These are phyloP conservation scores for Epichloe bromicola DNA, from an alignment of 2,329 filamentous ascomycete species.

Conservation along the genomic window DNA sequence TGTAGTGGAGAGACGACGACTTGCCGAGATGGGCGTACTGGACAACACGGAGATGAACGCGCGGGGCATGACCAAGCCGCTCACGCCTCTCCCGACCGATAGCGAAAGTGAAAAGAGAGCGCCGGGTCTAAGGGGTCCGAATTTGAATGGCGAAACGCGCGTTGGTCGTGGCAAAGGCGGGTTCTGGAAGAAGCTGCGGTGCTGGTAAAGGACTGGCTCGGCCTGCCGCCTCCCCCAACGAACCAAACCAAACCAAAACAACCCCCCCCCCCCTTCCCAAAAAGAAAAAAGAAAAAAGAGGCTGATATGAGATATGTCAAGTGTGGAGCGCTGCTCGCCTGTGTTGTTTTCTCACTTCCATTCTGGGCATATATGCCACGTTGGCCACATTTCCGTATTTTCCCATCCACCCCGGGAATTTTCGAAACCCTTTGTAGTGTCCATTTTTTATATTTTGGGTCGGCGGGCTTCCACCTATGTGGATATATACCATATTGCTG, in stretches of 20 bases:
- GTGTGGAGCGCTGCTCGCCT: neutral
- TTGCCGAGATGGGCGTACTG: slow-evolving; percentile 33
- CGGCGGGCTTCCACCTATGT: neutral
- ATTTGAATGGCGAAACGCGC: slow-evolving; percentile 28
- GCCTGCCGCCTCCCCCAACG: too few species aligned
- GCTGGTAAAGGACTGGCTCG: slow-evolving; percentile 28
- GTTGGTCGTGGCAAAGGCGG: slow-evolving; percentile 29
- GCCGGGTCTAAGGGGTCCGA: slow-evolving; percentile 31
- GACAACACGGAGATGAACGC: slow-evolving; percentile 32
- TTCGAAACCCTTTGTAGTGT: too few species aligned
- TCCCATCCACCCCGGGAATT: too few species aligned
- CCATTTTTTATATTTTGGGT: neutral
- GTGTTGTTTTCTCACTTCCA: neutral
- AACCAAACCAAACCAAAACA: too few species aligned
- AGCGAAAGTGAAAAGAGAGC: slow-evolving; percentile 31
- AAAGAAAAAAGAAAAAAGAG: too few species aligned
- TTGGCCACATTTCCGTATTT: too few species aligned
- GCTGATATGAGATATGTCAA: neutral
- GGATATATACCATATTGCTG: slow-evolving; percentile 9
- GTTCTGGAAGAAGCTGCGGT: slow-evolving; percentile 45
- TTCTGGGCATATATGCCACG: too few species aligned
- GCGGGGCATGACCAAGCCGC: slow-evolving; percentile 43
- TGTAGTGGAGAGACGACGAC: slow-evolving; percentile 43
- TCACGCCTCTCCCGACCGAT: slow-evolving; percentile 37
- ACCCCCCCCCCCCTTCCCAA: too few species aligned